Conservation (phyloP, 2,329 filamentous ascomycete species). For the Nannizziopsis barbatae region DNA sequence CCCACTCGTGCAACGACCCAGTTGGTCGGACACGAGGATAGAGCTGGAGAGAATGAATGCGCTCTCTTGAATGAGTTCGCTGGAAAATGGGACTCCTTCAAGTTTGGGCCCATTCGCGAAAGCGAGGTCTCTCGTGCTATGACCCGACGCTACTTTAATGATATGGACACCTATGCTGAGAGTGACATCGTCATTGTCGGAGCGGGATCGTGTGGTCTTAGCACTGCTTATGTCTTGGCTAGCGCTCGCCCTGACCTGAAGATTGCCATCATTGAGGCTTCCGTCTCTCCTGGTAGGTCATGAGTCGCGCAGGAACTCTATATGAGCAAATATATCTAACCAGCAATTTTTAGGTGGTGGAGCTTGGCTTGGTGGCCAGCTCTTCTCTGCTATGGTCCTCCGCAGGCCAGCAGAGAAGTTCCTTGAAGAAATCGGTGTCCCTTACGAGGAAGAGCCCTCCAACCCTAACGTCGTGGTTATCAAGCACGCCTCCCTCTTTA, state of each 20-base stretch:
- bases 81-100: slow-evolving; percentile 70
- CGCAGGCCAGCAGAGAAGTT: slow-evolving; percentile 83
- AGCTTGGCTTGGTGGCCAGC: slow-evolving; percentile 86
- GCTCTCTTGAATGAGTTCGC: slow-evolving; percentile 55
- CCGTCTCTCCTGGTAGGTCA: slow-evolving; percentile 56
- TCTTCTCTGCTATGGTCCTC: slow-evolving; percentile 93
- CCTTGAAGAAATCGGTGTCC: slow-evolving; percentile 66
- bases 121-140: slow-evolving; percentile 86
- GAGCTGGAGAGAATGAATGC: slow-evolving; percentile 34
- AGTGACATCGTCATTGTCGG: slow-evolving; percentile 90
- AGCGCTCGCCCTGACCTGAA: slow-evolving; percentile 78
- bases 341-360: slow-evolving; percentile 52
- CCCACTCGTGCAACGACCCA: slow-evolving; percentile 32
- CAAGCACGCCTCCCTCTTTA: slow-evolving; percentile 89
- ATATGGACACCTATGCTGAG: slow-evolving; percentile 81
- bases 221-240: slow-evolving; percentile 71
- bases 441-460: slow-evolving; percentile 78
- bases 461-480: slow-evolving; percentile 83
- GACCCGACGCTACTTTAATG: slow-evolving; percentile 84
- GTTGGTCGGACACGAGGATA: slow-evolving; percentile 32
- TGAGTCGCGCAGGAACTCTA: neutral
- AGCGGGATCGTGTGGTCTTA: slow-evolving; percentile 78
- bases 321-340: neutral
- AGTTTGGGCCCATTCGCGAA: slow-evolving; percentile 79
- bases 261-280: slow-evolving; percentile 83